Percentiles rank a stretch among this genome's conserved stretches.
Conservation (phyloP, 768 basidiomycete species). For the Hortiboletus flavorubellus region DNA sequence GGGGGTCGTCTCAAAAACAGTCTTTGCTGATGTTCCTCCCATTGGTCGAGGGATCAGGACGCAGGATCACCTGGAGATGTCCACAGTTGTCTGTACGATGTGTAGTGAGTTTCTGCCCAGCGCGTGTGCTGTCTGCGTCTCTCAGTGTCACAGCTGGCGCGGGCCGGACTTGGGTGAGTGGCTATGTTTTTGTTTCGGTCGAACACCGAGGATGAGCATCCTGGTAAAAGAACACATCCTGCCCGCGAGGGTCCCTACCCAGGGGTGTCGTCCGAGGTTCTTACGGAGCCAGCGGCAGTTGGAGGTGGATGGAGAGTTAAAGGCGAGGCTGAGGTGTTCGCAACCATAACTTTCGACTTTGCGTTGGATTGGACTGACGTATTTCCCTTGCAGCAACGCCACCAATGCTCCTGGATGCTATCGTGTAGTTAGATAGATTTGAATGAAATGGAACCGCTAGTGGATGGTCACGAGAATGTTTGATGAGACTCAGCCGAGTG, state of each 20-base stretch:
- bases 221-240: slow-evolving; percentile 89
- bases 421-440: too few species aligned
- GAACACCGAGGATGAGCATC: slow-evolving; percentile 69
- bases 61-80: slow-evolving; percentile 90
- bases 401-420: too few species aligned
- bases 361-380: slow-evolving; percentile 1
- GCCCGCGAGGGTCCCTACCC: slow-evolving; percentile 36
- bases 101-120: slow-evolving; percentile 11
- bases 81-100: slow-evolving; percentile 41
- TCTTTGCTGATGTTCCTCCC: slow-evolving; percentile 90
- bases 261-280: slow-evolving; percentile 30
- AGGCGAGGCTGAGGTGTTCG: slow-evolving; percentile 82
- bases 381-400: not conserved
- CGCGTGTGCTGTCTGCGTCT: not conserved
- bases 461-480: not conserved
- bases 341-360: not conserved
- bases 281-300: slow-evolving; percentile 34
- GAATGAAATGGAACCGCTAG: not conserved
- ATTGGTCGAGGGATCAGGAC: slow-evolving; percentile 84
- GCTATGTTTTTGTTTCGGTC: slow-evolving; percentile 12
- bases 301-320: slow-evolving; percentile 77
- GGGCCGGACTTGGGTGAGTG: slow-evolving; percentile 26
- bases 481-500: slow-evolving; percentile 14
- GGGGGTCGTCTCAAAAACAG: slow-evolving; percentile 77
- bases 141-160: not conserved